Evolutionary conservation across 2,329 filamentous ascomycete genomes (phyloP).

Genomic region (Aspergillus terreus): DNA sequence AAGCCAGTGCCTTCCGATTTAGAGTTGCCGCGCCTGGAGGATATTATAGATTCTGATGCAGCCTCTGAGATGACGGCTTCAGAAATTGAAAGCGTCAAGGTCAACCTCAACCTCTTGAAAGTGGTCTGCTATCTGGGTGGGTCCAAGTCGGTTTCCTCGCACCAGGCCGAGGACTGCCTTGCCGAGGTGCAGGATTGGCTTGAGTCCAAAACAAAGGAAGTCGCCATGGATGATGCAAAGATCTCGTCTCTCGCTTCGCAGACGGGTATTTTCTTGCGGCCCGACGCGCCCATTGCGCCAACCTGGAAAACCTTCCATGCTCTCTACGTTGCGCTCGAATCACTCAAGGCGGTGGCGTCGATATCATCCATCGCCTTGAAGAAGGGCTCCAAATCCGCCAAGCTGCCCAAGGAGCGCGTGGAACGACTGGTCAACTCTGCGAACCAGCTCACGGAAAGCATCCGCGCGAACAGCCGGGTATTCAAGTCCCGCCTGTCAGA

Average conservation of each 20-base stretch:
- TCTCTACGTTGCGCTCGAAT: constrained; percentile 38
- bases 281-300: constrained; percentile 27
- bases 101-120: constrained; percentile 33
- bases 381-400: constrained; percentile 28
- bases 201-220: constrained; percentile 19
- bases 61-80: constrained; percentile 31
- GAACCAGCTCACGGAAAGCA: constrained; percentile 28
- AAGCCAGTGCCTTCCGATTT: constrained; percentile 26
- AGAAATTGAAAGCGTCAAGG: constrained; percentile 32
- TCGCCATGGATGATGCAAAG: constrained; percentile 18
- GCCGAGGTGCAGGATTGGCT: constrained; percentile 30
- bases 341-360: constrained; percentile 36
- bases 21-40: constrained; percentile 26
- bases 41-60: constrained; percentile 20
- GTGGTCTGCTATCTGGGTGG: constrained; percentile 31
- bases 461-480: constrained; percentile 32
- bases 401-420: constrained; percentile 31
- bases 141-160: constrained; percentile 26
- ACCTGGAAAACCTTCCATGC: constrained; percentile 42
- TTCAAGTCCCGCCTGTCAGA: constrained; percentile 37
- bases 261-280: constrained; percentile 23
- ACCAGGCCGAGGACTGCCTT: constrained; percentile 28
- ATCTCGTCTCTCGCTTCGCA: constrained; percentile 19
- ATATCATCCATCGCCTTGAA: constrained; percentile 29
- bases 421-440: constrained; percentile 25